These are phyloP conservation scores for Alternaria tenuissima DNA, from an alignment of 2,329 filamentous ascomycete species.

Conservation along the genomic window DNA sequence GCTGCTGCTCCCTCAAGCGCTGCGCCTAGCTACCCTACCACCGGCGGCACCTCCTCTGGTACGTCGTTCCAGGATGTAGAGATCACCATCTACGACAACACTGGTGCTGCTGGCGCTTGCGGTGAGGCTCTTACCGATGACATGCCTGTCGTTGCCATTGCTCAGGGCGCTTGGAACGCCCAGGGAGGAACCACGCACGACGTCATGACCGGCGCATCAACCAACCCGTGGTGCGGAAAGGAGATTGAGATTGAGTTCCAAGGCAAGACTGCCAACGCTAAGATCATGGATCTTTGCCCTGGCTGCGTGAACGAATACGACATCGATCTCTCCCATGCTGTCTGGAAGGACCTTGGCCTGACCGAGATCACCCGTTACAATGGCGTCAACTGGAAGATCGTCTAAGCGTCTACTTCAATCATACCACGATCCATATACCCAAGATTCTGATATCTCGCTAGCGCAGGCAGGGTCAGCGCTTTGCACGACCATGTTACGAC, in stretches of 20 bases:
- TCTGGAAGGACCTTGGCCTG: conserved; percentile 39
- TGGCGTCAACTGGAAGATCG: conserved; percentile 36
- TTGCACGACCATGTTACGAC: conserved; percentile 49
- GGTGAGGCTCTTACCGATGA: conserved; percentile 35
- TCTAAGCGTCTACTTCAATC: conserved; percentile 31
- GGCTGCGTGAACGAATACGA: conserved; percentile 38
- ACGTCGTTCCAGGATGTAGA: conserved; percentile 32
- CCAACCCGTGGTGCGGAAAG: conserved; percentile 48
- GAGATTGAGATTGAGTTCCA: conserved; percentile 43
- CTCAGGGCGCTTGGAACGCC: conserved; percentile 28
- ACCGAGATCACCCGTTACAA: conserved; percentile 34
- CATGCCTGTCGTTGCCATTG: conserved; percentile 42
- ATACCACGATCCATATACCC: conserved; percentile 41
- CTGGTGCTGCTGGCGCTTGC: conserved; percentile 41
- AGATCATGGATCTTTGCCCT: conserved; percentile 47
- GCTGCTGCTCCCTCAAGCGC: conserved; percentile 12
- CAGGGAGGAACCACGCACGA: conserved; percentile 42
- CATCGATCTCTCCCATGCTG: conserved; percentile 43
- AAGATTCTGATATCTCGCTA: conserved; percentile 41
- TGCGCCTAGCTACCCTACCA: conserved; percentile 11
- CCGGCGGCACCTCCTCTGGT: conserved; percentile 12
- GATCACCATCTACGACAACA: conserved; percentile 48
- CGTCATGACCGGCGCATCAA: conserved; percentile 39
- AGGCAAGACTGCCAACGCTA: conserved; percentile 38
- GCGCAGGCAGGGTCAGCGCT: conserved; percentile 53